Evolutionary conservation across 176 grass and related monocot species (phyloP), one percentile per base, ranked within the genome.

Genomic region (Phyllostachys edulis): DNA sequence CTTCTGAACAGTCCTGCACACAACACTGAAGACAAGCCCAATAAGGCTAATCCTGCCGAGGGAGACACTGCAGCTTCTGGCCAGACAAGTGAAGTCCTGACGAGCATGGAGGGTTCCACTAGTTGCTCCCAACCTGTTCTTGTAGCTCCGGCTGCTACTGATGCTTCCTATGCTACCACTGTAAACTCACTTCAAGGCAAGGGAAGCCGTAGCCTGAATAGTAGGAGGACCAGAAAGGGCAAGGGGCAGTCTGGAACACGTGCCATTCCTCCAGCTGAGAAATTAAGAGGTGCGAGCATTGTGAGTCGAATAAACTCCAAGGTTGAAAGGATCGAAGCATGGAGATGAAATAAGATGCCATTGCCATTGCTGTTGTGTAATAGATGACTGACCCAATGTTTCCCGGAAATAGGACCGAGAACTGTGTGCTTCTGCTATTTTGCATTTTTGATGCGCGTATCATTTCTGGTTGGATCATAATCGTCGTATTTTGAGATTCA

Each of bases 221-320:
- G 79, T 63, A 94, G 85, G 82, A 92, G 77, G 89, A 90, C 77
- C 14, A 96, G 90, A 76, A 99, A 94, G 68, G 84, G 82, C 16
- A 94, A 91, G 82, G 84, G 51, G 40, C 89, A 89, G 20, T 88
- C 86, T 86, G 69, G 61, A 69, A 34, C 29, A 1, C 50, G 75
- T 81, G 88, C 62, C 49, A 23, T 71, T 5, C 73, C 80, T 57
- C 49, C 71, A 49, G 73, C 82, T 41, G 91, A 96, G 24, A 99
- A 94, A 84, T 81, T 84, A 56, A 96, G 85, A 72, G 90, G 91
- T 41, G 63, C 72, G 6, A 96, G 91, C 86, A 86, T 96, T 52
- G 90, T 99, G 69, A 94, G 97, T 78, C 84, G 84, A 63, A 89
- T 99, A 85, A 91, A 99, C 82, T 85, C 91, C 41, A 96, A 90